Evolutionary conservation across 139 green algal species (phyloP).

Genomic region (Micromonas pusilla): DNA sequence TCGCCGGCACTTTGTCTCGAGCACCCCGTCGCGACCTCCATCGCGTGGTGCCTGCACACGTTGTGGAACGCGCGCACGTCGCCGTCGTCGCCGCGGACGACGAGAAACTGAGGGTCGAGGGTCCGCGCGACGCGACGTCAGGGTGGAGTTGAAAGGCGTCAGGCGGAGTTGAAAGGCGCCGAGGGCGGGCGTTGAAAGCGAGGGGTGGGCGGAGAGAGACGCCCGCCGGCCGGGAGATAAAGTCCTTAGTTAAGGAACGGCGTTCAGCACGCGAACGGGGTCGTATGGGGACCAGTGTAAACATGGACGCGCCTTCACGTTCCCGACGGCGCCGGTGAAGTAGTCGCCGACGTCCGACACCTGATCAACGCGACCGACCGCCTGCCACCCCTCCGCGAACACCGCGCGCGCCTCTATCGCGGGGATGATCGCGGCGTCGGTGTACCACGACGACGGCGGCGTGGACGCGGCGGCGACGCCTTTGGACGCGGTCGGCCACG

Average conservation of each 20-base stretch:
- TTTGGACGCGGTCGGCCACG: neutral
- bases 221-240: no score
- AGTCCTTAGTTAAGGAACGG: no score
- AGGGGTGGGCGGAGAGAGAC: no score
- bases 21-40: constrained; percentile 41
- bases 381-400: neutral
- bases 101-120: neutral
- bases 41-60: constrained; percentile 55
- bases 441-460: neutral
- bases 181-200: no score
- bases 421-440: neutral
- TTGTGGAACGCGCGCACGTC: constrained; percentile 54
- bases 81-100: constrained; percentile 16
- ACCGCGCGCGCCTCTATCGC: neutral
- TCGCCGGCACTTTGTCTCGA: no score
- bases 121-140: no score
- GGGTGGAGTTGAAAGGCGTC: no score
- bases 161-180: no score
- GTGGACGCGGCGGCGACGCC: neutral
- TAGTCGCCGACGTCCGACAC: neutral
- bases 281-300: no score
- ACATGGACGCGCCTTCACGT: no score
- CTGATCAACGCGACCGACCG: neutral
- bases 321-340: neutral
- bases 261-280: no score